A percentile compares a stretch with the other conserved stretches of the same genome.
Conservation (phyloP, 108 stramenopile genomes). For the Asterionellopsis glacialis region DNA sequence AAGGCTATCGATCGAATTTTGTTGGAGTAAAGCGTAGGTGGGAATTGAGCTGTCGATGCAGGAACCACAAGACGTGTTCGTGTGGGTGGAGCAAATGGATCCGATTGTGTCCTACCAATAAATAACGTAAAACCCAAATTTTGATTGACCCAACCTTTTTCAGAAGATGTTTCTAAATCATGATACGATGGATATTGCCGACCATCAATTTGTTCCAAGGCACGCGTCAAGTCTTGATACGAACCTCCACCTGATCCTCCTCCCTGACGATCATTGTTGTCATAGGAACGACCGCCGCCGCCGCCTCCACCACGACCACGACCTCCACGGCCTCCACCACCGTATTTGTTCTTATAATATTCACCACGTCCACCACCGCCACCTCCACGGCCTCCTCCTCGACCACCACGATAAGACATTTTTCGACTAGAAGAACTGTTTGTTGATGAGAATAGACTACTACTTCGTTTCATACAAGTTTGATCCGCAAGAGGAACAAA, state of each 20-base stretch:
- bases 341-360: slow-evolving; percentile 70
- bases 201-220: slow-evolving; percentile 74
- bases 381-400: slow-evolving; percentile 12
- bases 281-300: slow-evolving; percentile 25
- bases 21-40: slow-evolving; percentile 62
- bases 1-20: slow-evolving; percentile 64
- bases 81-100: slow-evolving; percentile 94
- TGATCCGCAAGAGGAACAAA: background rate
- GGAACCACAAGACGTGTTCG: slow-evolving; percentile 75
- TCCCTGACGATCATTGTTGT: slow-evolving; percentile 1
- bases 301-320: slow-evolving; percentile 36
- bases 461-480: background rate
- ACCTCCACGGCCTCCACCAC: slow-evolving; percentile 50
- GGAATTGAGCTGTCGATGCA: slow-evolving; percentile 59
- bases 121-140: slow-evolving; percentile 52
- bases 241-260: slow-evolving; percentile 35
- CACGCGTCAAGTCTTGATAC: slow-evolving; percentile 52
- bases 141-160: slow-evolving; percentile 51
- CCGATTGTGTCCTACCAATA: slow-evolving; percentile 82
- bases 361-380: slow-evolving; percentile 40
- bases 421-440: background rate
- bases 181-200: slow-evolving; percentile 86
- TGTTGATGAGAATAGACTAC: too few species aligned
- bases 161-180: slow-evolving; percentile 69
- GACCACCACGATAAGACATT: slow-evolving; percentile 8